Conservation (phyloP, 1,139 yeast genomes). For the Candida sp. region DNA sequence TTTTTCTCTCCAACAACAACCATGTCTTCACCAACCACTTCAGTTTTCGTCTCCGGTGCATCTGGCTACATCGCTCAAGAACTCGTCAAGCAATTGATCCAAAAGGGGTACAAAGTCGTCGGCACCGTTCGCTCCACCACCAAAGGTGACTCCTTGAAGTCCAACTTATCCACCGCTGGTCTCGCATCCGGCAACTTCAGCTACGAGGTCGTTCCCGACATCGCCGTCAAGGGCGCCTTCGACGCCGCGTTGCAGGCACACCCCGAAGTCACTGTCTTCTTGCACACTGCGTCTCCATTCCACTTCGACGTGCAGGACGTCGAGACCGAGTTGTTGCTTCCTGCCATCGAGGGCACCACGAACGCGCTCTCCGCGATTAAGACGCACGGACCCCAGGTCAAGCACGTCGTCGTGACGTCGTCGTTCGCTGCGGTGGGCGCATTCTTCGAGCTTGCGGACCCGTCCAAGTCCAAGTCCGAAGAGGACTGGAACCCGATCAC, state of each 20-base stretch:
- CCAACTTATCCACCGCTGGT: not conserved
- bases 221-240: constrained; percentile 31
- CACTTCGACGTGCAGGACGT: constrained; percentile 25
- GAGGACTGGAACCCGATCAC: constrained; percentile 42
- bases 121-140: constrained; percentile 37
- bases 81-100: constrained; percentile 25
- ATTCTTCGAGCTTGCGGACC: constrained; percentile 11
- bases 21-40: constrained; percentile 4
- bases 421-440: constrained; percentile 29
- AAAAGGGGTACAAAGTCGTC: constrained; percentile 29
- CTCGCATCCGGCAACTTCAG: not conserved
- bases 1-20: not conserved
- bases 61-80: constrained; percentile 39
- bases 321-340: constrained; percentile 32
- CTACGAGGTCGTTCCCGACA: constrained; percentile 29
- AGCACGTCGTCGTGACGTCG: constrained; percentile 31
- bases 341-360: constrained; percentile 36
- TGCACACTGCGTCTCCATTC: constrained; percentile 41
- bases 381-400: constrained; percentile 25
- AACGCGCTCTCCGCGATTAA: constrained; percentile 29
- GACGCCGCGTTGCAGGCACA: constrained; percentile 32
- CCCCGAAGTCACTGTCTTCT: constrained; percentile 29
- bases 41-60: constrained; percentile 40
- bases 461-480: constrained; percentile 25
- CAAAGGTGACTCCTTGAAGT: constrained; percentile 30